Conservation (phyloP, 2,329 filamentous ascomycete species). For the Claviceps capensis region DNA sequence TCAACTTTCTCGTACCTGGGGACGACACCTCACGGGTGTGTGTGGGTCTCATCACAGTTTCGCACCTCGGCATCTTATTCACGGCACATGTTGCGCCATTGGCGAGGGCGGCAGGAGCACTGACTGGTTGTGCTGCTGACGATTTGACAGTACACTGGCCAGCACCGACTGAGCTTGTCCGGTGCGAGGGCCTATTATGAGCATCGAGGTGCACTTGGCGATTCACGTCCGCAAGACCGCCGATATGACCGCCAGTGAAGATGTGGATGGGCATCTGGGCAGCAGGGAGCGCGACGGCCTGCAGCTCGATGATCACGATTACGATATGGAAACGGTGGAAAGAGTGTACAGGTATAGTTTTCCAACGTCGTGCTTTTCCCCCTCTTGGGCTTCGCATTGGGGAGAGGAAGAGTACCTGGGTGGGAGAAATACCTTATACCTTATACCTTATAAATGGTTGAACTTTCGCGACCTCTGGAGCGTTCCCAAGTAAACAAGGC, state of each 20-base stretch:
- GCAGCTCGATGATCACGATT: conserved; percentile 28
- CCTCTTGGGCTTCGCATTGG: not conserved
- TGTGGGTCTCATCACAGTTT: too few species aligned
- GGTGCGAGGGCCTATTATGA: not conserved
- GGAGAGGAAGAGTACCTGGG: not conserved
- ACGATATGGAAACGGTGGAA: conserved; percentile 38
- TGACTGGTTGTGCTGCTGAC: not conserved
- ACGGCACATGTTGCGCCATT: too few species aligned
- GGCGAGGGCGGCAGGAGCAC: too few species aligned
- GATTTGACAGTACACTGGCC: not conserved
- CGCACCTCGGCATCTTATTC: too few species aligned
- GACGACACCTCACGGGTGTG: too few species aligned
- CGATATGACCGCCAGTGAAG: conserved; percentile 6
- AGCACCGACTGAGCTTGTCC: too few species aligned
- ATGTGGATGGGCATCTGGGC: not conserved
- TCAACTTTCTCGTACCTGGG: too few species aligned
- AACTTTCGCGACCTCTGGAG: too few species aligned
- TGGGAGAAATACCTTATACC: too few species aligned
- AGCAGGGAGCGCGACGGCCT: conserved; percentile 1
- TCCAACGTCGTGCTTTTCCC: not conserved
- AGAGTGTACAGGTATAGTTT: conserved; percentile 32
- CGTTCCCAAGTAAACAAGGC: too few species aligned
- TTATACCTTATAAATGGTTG: too few species aligned
- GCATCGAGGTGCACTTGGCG: not conserved
- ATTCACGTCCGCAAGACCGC: not conserved